These are phyloP conservation scores for Pseudopyrenochaeta lycopersici DNA, from an alignment of 2,329 filamentous ascomycete species.

Conservation along the genomic window DNA sequence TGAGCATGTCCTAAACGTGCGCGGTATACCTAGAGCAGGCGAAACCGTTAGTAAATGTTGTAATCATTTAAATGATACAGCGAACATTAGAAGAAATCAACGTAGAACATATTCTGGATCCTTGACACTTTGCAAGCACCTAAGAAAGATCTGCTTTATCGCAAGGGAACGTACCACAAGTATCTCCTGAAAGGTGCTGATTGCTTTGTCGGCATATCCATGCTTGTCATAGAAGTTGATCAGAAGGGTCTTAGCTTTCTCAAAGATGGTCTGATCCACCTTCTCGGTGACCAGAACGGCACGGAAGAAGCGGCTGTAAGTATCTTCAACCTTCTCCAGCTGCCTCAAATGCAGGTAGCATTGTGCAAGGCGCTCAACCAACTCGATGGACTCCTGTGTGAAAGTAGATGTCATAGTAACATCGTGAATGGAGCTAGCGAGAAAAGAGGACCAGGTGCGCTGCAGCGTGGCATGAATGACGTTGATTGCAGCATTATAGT, in stretches of 20 bases:
- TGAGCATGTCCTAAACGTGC: conserved; percentile 46
- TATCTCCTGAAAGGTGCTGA: conserved; percentile 48
- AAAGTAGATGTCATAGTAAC: conserved; percentile 55
- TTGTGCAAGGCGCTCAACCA: conserved; percentile 57
- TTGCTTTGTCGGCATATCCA: conserved; percentile 49
- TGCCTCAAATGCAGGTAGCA: conserved; percentile 54
- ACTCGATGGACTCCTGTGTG: conserved; percentile 56
- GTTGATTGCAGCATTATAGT: conserved; percentile 58
- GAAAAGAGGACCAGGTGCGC: conserved; percentile 58
- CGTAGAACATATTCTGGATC: too few species aligned
- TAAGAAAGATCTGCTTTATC: too few species aligned
- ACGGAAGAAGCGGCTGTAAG: conserved; percentile 51
- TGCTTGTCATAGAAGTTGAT: conserved; percentile 51
- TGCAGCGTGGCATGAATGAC: conserved; percentile 58
- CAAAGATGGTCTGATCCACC: conserved; percentile 41
- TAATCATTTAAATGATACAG: too few species aligned
- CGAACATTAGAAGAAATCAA: too few species aligned
- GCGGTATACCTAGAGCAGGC: conserved; percentile 26
- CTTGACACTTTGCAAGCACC: too few species aligned
- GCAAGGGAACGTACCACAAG: conserved; percentile 28
- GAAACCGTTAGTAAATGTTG: too few species aligned
- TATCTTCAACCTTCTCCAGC: conserved; percentile 50
- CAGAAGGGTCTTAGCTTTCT: conserved; percentile 45
- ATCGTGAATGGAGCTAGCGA: conserved; percentile 55
- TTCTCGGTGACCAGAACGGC: conserved; percentile 44